Percentiles rank a stretch among this genome's conserved stretches.
Evolutionary conservation across 805 yeast genomes (phyloP).

Genomic region (Candida nonsorbophila): DNA sequence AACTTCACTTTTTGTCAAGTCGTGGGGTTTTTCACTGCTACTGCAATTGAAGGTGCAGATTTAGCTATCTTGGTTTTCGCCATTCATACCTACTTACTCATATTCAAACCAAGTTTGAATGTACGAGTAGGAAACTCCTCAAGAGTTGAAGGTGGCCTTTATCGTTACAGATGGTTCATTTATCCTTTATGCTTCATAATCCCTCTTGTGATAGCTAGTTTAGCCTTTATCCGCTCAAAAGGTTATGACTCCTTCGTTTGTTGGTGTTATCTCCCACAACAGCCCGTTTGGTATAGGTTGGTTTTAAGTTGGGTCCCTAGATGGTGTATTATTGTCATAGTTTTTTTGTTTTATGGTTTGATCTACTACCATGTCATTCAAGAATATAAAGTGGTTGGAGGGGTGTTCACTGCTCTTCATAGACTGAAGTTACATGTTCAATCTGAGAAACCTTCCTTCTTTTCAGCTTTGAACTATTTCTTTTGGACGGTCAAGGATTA

Average conservation of each 20-base stretch:
- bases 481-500: slow-evolving; percentile 15
- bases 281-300: slow-evolving; percentile 68
- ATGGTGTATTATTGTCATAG: slow-evolving; percentile 56
- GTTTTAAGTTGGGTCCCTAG: slow-evolving; percentile 82
- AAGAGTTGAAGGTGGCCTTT: slow-evolving; percentile 68
- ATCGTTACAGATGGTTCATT: slow-evolving; percentile 49
- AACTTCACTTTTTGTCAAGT: slow-evolving; percentile 51
- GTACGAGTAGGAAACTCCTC: slow-evolving; percentile 32
- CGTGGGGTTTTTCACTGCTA: slow-evolving; percentile 77
- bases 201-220: slow-evolving; percentile 64
- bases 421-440: slow-evolving; percentile 2
- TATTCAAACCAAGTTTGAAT: slow-evolving; percentile 53
- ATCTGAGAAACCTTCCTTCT: slow-evolving; percentile 25
- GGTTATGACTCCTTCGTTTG: slow-evolving; percentile 62
- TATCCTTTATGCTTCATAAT: slow-evolving; percentile 53
- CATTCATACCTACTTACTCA: slow-evolving; percentile 69
- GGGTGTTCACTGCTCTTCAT: slow-evolving; percentile 33
- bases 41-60: slow-evolving; percentile 82
- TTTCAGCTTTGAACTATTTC: slow-evolving; percentile 26
- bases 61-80: slow-evolving; percentile 79
- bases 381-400: slow-evolving; percentile 54
- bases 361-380: slow-evolving; percentile 68
- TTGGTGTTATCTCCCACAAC: slow-evolving; percentile 75
- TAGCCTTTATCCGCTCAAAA: slow-evolving; percentile 54
- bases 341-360: slow-evolving; percentile 59